Base-by-base conservation (phyloP, 306 rosid species). In the Pterocarpus macrocarpus region DNA sequence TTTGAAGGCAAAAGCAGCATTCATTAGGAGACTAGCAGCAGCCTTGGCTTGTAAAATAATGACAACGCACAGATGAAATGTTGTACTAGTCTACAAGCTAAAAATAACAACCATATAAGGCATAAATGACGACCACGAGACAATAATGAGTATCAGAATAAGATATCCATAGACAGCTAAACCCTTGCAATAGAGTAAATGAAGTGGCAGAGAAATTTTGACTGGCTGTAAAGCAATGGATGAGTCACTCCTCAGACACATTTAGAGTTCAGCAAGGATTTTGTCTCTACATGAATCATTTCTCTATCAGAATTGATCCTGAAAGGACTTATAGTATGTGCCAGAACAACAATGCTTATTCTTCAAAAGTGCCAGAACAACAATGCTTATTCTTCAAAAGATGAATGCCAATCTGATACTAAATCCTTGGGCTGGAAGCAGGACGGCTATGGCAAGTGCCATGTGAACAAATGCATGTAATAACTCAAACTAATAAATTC, bases 261-360 rank as follows among this genome's bases (percentile, higher is more conserved):
- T 74, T 73, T 10, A 50, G 41, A 17, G 44, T 32, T 52, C 62
- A n/a, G 49, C 11, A 65, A 9, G 65, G 1, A 34, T 9, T 43
- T n/a, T 50, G 53, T 43, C 81, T 2, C 39, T 10, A 38, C 3
- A 22, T 3, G 65, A 4, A 64, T 63, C 71, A 45, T 22, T 75
- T 71, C 4, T 50, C 47, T 1, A 33, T 44, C 7, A 12, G 41
- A 45, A 33, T 32, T 58, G 30, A 62, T 44, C 33, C 43, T 4
- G 14, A 2, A 55, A 77, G 57, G 8, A 71, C 45, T 64, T 44
- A 32, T 3, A 14, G 44, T 35, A 22, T 47, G 44, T 32, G 64
- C 77, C 47, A 36, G 64, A 81, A 81, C 10, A 38, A 39, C 58
- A 44, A 34, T 16, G 82, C 47, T 53, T 77, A 77, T 50, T 69